Evolutionary conservation across 2,329 filamentous ascomycete species (phyloP), one percentile per base, ranked within the genome.

Genomic region (Xylaria sp.): DNA sequence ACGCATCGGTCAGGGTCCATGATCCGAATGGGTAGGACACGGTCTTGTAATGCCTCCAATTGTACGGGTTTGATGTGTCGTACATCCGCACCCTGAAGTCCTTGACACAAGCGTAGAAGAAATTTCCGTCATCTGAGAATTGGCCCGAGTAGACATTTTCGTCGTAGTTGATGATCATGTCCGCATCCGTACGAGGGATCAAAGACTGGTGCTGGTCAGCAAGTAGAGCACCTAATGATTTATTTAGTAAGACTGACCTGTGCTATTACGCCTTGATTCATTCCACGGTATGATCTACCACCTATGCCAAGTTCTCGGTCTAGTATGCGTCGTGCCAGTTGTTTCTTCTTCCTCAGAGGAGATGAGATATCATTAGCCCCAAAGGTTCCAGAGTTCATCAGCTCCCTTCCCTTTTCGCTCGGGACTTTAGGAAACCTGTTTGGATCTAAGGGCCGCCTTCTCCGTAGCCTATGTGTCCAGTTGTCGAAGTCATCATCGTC

Each of bases 81-180:
- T 98, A 99, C 93, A 99, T 94, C 62, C 94, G 91, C 10, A 99
- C 94, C 74, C 90, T 92, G 82, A 97, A 97, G 80, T 98, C 94
- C 80, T 98, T 93, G 10, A 92, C 92, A 76, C 92, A 96, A 5
- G 92, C 91, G 78, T 95, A 98, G 83, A 98, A 98, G 83, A 98
- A 98, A 80, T 97, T 97, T 29, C 96, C 96, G 75, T 99, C 96
- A 72, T 97, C 93, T 0, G 93, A 97, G 79, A 98, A 99, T 78
- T 98, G 95, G 1, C 96, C 96, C 2, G 93, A 97, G 77, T 98
- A 98, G 62, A 96, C 94, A 48, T 93, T 90, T 5, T 91, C 87
- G 64, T 94, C 89, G 78, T 94, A 97, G 75, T 97, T 92, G 70
- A 98, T 91, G 69, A 97, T 92, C 76, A 92, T 92, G 77, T 98